phyloP scores from a whole-genome alignment of 2,329 filamentous ascomycete genomes.

The Cladophialophora psammophila region DNA sequence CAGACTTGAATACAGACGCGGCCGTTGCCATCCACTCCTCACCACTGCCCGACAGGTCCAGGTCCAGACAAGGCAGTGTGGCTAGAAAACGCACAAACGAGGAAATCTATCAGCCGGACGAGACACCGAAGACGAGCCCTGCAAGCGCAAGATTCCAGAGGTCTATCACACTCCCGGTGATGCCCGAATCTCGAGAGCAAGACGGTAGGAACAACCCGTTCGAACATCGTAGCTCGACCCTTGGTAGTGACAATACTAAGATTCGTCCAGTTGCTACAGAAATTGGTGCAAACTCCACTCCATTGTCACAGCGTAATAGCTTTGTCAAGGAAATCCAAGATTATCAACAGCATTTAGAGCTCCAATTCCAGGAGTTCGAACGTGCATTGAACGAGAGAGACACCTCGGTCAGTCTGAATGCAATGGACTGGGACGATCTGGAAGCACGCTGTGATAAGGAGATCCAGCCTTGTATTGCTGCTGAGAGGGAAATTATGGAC shows the following conservation, averaged over 20 bases:
- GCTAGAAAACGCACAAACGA: slow-evolving; percentile 36
- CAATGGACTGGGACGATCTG: slow-evolving; percentile 81
- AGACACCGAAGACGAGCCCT: slow-evolving; percentile 25
- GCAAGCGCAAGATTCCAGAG: slow-evolving; percentile 26
- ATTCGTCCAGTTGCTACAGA: not conserved
- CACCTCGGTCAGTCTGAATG: slow-evolving; percentile 59
- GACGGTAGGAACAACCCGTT: slow-evolving; percentile 3
- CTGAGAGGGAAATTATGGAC: slow-evolving; percentile 70
- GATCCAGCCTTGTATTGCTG: slow-evolving; percentile 66
- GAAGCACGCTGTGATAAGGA: slow-evolving; percentile 71
- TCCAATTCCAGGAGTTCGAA: slow-evolving; percentile 37
- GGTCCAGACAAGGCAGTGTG: slow-evolving; percentile 25
- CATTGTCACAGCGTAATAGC: not conserved
- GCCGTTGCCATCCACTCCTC: slow-evolving; percentile 24
- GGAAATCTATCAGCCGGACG: slow-evolving; percentile 31
- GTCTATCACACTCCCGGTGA: slow-evolving; percentile 1
- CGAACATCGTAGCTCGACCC: not conserved
- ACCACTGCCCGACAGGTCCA: slow-evolving; percentile 26
- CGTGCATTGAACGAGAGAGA: slow-evolving; percentile 40
- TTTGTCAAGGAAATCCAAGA: slow-evolving; percentile 35
- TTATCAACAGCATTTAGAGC: slow-evolving; percentile 34
- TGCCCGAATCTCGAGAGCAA: not conserved
- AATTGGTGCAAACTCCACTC: not conserved
- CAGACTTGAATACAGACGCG: slow-evolving; percentile 5
- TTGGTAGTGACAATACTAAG: not conserved